A percentile compares a stretch with the other conserved stretches of the same genome.
These are phyloP conservation scores for Aureobasidium sp. DNA, from an alignment of 2,329 filamentous ascomycete genomes.

Conservation along the genomic window DNA sequence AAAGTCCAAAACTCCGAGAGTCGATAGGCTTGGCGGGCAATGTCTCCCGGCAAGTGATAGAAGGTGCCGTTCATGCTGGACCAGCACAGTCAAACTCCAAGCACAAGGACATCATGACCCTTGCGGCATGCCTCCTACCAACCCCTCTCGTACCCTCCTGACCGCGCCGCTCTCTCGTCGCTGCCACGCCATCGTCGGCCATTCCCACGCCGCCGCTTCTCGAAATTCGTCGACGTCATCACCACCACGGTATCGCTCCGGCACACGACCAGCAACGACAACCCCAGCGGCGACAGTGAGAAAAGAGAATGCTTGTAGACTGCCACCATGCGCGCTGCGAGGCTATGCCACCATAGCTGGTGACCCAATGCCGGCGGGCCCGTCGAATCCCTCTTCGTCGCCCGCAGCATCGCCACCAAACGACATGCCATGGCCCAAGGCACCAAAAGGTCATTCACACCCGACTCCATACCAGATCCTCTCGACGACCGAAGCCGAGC, in stretches of 20 bases:
- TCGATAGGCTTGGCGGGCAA: not conserved
- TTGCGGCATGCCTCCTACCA: constrained; percentile 4
- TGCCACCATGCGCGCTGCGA: not conserved
- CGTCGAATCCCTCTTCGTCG: constrained; percentile 9
- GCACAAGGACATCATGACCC: constrained; percentile 2
- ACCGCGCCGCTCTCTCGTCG: constrained; percentile 3
- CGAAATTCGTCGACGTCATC: constrained; percentile 9
- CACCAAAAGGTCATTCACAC: constrained; percentile 30
- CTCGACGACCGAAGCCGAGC: constrained; percentile 47
- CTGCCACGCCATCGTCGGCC: not conserved
- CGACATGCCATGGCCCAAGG: constrained; percentile 24
- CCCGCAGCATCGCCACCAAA: constrained; percentile 18
- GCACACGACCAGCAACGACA: constrained; percentile 1
- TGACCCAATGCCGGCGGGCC: constrained; percentile 13
- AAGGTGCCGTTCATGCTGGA: not conserved
- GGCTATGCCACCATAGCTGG: constrained; percentile 27
- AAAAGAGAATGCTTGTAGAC: not conserved
- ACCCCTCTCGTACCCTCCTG: not conserved
- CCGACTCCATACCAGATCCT: constrained; percentile 92
- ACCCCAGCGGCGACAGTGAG: not conserved
- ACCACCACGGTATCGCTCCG: not conserved
- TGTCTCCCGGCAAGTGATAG: not conserved
- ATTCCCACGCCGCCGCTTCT: not conserved
- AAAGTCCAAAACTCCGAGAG: not conserved
- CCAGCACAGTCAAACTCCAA: not conserved